These are phyloP conservation scores for Leccinum huronense DNA, from an alignment of 1,284 basidiomycete species.

Conservation along the genomic window DNA sequence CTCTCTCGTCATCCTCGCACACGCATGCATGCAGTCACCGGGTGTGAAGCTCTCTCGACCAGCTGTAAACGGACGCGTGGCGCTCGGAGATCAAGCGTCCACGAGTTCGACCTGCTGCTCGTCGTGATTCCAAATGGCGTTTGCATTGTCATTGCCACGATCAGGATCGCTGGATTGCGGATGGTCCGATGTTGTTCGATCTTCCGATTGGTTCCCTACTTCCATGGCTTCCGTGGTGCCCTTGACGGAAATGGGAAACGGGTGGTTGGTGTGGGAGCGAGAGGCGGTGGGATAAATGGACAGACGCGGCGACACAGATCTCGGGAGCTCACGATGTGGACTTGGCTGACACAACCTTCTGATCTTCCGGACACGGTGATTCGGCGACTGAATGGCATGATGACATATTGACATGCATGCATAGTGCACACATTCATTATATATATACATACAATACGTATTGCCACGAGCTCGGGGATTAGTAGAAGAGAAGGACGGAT, in stretches of 20 bases:
- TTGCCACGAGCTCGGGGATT: conserved; percentile 1
- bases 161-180: neutral
- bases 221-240: conserved; percentile 1
- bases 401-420: neutral
- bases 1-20: conserved; percentile 2
- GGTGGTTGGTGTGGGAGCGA: neutral
- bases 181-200: neutral
- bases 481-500: neutral
- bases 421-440: neutral
- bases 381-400: neutral
- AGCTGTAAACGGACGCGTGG: conserved; percentile 24
- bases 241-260: neutral
- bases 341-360: neutral
- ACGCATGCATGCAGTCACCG: conserved; percentile 29
- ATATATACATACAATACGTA: neutral
- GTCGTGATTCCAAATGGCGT: conserved; percentile 21
- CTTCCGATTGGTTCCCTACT: neutral
- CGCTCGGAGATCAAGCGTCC: conserved; percentile 29
- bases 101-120: conserved; percentile 33
- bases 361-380: neutral
- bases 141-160: neutral
- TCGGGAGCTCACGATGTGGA: neutral
- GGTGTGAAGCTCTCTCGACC: conserved; percentile 37
- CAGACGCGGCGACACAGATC: neutral
- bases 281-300: neutral